These are phyloP conservation scores for Tuber aestivum DNA, from an alignment of 495 filamentous ascomycete species.

Conservation along the genomic window DNA sequence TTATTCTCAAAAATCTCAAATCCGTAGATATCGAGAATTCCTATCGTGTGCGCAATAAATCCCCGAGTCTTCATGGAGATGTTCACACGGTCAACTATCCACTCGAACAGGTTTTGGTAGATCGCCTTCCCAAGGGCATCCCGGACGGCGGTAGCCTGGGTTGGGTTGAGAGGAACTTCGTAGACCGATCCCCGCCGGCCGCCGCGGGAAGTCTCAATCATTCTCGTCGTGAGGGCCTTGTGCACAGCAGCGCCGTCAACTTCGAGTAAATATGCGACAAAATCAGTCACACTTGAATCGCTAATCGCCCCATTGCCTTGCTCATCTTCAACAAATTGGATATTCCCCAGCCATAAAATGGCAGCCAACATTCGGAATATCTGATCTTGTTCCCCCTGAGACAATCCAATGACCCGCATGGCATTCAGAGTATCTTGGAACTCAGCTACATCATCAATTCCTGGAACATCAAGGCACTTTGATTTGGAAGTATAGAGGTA, in stretches of 20 bases:
- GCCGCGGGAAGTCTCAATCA: constrained; percentile 83
- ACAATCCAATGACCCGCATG: constrained; percentile 89
- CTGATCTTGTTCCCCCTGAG: constrained; percentile 83
- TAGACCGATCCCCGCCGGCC: constrained; percentile 74
- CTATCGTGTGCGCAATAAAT: constrained; percentile 72
- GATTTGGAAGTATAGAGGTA: constrained; percentile 94
- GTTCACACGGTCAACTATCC: constrained; percentile 94
- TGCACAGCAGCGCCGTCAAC: constrained; percentile 73
- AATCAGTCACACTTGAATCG: constrained; percentile 87
- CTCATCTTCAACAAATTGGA: constrained; percentile 81
- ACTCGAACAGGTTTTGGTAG: constrained; percentile 97
- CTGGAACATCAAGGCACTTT: constrained; percentile 87
- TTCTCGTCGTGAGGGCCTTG: constrained; percentile 80
- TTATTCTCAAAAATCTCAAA: constrained; percentile 99
- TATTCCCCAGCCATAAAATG: constrained; percentile 91
- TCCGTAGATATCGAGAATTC: constrained; percentile 98
- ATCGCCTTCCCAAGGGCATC: constrained; percentile 93
- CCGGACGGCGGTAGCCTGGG: constrained; percentile 85
- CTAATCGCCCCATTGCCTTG: constrained; percentile 76
- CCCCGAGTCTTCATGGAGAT: constrained; percentile 75
- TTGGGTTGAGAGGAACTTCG: constrained; percentile 83
- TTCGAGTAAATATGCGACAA: constrained; percentile 88
- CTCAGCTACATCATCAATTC: constrained; percentile 87
- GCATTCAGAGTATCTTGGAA: constrained; percentile 87
- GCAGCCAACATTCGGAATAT: constrained; percentile 95